A percentile compares a stretch with the other conserved stretches of the same genome.
These are phyloP conservation scores for Aspergillus quadricinctus DNA, from an alignment of 2,329 filamentous ascomycete species.

Conservation along the genomic window DNA sequence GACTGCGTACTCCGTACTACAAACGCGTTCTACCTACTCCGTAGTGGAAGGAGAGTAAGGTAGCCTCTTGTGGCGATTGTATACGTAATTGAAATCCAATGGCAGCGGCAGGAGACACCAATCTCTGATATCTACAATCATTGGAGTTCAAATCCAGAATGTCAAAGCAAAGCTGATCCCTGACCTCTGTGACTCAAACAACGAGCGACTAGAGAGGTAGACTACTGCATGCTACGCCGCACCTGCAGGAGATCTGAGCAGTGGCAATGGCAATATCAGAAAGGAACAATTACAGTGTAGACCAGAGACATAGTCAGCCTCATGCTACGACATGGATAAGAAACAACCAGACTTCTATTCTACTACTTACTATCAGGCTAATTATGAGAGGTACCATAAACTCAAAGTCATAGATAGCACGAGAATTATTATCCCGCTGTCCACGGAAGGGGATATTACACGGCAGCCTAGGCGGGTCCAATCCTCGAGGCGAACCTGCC, in stretches of 20 bases:
- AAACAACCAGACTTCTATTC: neutral
- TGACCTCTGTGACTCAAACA: neutral
- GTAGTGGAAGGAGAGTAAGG: too few species aligned
- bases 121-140: neutral
- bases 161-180: neutral
- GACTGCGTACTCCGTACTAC: too few species aligned
- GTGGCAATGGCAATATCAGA: neutral
- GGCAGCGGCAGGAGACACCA: neutral
- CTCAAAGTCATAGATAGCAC: too few species aligned
- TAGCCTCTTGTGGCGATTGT: neutral
- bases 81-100: neutral
- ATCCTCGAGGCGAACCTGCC: neutral
- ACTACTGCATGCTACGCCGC: neutral
- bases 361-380: neutral
- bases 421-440: neutral
- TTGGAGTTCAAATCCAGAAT: neutral
- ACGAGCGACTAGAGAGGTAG: too few species aligned
- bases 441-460: neutral
- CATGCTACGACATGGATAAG: neutral
- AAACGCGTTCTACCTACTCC: too few species aligned
- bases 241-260: neutral
- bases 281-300: neutral
- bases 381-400: neutral
- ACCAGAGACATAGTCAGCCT: neutral
- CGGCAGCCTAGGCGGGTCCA: neutral